phyloP scores from a whole-genome alignment of 148 eudicot genomes.

The Camellia lanceoleosa region DNA sequence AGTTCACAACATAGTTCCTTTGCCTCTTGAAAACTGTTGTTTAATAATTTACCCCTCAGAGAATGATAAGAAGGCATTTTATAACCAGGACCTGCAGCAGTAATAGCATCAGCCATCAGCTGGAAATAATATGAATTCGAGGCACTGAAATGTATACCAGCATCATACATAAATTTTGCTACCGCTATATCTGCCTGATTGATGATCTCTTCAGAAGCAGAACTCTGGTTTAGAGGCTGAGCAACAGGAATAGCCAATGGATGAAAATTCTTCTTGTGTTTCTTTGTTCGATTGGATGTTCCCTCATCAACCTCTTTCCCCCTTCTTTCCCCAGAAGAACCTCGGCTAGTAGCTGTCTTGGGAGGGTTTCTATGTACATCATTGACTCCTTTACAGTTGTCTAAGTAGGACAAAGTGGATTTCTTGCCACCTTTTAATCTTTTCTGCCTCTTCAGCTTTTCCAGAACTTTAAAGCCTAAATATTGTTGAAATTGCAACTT shows the following conservation, averaged over 20 bases:
- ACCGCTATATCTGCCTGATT: constrained; percentile 24
- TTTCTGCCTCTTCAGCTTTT: constrained; percentile 16
- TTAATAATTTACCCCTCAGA: constrained; percentile 13
- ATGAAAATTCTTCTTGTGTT: constrained; percentile 12
- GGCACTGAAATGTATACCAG: constrained; percentile 19
- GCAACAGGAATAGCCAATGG: constrained; percentile 1
- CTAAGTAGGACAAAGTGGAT: not conserved
- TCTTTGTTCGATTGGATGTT: constrained; percentile 11
- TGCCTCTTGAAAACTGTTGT: constrained; percentile 9
- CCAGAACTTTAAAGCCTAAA: constrained; percentile 16
- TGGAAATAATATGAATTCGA: constrained; percentile 20
- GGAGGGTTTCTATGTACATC: constrained; percentile 7
- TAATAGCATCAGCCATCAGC: constrained; percentile 16
- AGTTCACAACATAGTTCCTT: not conserved
- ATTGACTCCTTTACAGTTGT: constrained; percentile 2
- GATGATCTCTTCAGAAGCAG: constrained; percentile 13
- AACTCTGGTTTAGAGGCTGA: not conserved
- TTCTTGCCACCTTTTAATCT: constrained; percentile 9
- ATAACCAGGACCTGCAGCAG: constrained; percentile 22
- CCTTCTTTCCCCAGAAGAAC: not conserved
- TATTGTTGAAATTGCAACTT: constrained; percentile 21
- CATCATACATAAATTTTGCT: constrained; percentile 17
- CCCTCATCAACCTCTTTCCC: constrained; percentile 8
- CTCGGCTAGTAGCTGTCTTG: not conserved
- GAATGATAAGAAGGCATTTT: constrained; percentile 13